These are phyloP conservation scores for Acacia confusa DNA, from an alignment of 306 rosid species.

Conservation along the genomic window DNA sequence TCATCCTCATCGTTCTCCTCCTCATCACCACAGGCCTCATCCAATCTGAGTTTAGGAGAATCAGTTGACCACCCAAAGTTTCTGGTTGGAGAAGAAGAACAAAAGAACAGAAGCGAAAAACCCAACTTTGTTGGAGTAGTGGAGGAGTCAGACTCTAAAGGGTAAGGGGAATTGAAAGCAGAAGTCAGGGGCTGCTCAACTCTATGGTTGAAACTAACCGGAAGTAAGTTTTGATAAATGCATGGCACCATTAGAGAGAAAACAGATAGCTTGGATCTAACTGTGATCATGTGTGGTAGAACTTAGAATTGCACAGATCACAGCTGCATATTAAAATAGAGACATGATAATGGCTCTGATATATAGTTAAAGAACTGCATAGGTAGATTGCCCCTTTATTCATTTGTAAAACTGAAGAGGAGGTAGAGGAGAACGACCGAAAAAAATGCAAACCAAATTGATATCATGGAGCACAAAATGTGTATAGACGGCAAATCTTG, in stretches of 20 bases:
- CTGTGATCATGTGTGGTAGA: conserved; percentile 41
- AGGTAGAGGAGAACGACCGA: conserved; percentile 41
- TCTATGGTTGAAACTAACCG: conserved; percentile 3
- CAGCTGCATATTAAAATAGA: conserved; percentile 1
- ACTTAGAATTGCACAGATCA: not conserved
- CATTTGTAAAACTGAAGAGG: conserved; percentile 2
- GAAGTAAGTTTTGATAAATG: conserved; percentile 10
- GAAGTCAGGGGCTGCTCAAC: conserved; percentile 30
- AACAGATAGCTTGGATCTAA: conserved; percentile 35
- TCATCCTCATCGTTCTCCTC: not conserved
- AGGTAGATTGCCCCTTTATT: not conserved
- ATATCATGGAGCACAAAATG: not conserved
- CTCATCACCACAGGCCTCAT: conserved; percentile 14
- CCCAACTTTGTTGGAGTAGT: conserved; percentile 25
- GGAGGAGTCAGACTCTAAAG: not conserved
- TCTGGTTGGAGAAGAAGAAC: conserved; percentile 32
- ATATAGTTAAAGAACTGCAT: not conserved
- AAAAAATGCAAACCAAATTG: conserved; percentile 5
- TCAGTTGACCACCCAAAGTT: conserved; percentile 21
- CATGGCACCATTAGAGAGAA: conserved; percentile 33
- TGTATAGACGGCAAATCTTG: not conserved
- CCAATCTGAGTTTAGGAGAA: conserved; percentile 19
- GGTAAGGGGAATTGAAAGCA: conserved; percentile 29
- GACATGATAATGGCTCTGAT: not conserved
- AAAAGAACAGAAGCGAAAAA: conserved; percentile 28